Conservation (phyloP, 2,329 filamentous ascomycete species). For the Phialophora macrospora region DNA sequence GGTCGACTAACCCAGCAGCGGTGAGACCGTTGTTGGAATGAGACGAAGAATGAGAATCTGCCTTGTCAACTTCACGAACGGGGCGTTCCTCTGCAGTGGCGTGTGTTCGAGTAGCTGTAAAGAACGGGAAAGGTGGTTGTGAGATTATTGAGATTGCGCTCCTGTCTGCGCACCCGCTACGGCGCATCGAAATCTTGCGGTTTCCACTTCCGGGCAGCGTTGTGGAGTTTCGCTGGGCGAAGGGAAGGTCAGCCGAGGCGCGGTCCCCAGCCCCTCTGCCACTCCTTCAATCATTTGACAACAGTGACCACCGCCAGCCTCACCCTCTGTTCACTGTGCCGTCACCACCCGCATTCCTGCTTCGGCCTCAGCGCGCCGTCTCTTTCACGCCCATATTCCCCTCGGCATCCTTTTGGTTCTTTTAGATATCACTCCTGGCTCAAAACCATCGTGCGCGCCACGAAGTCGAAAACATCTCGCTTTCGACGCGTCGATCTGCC, state of each 20-base stretch:
- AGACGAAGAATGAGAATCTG: not conserved
- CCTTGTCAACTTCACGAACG: not conserved
- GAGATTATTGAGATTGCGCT: constrained; percentile 12
- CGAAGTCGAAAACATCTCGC: not conserved
- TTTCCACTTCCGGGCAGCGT: not conserved
- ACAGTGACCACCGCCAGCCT: constrained; percentile 7
- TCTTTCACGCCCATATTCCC: not conserved
- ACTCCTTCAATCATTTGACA: constrained; percentile 1
- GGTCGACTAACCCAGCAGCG: not conserved
- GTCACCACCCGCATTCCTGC: constrained; percentile 1
- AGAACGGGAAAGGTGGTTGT: not conserved
- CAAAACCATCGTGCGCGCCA: not conserved
- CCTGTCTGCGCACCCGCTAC: not conserved
- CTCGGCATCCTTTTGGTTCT: not conserved
- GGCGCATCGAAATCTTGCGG: constrained; percentile 14
- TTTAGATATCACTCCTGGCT: not conserved
- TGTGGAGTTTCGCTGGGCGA: constrained; percentile 2
- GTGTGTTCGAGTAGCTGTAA: not conserved
- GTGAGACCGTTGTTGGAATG: not conserved
- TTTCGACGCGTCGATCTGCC: constrained; percentile 30
- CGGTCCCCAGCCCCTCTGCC: constrained; percentile 7
- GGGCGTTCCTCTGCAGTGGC: not conserved
- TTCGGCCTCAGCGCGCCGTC: not conserved
- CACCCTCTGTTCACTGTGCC: not conserved
- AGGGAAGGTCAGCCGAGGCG: constrained; percentile 8